Conservation (phyloP, 1,139 yeast species). For the Magnusiomyces tetraspermus region DNA sequence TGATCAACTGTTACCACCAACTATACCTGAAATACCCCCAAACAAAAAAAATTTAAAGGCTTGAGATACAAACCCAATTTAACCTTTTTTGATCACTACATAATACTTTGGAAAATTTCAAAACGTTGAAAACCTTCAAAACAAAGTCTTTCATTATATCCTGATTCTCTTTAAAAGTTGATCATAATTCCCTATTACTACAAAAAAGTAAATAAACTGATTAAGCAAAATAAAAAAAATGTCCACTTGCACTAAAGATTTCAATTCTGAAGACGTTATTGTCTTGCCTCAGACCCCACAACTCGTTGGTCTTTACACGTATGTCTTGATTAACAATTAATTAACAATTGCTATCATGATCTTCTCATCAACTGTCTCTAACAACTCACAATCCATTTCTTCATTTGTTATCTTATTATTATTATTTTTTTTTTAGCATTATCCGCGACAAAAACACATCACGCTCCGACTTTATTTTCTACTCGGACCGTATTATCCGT, state of each 20-base stretch:
- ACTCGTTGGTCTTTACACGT: slow-evolving; percentile 72
- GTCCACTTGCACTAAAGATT: neutral
- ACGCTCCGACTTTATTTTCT: slow-evolving; percentile 89
- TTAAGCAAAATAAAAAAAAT: neutral
- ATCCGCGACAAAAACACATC: slow-evolving; percentile 72
- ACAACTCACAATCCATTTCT: neutral
- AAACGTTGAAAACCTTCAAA: too few species aligned
- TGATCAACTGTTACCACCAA: too few species aligned
- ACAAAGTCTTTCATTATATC: neutral
- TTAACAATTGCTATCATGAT: too few species aligned
- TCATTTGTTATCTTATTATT: neutral
- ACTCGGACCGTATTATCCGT: slow-evolving; percentile 88
- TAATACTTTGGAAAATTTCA: too few species aligned
- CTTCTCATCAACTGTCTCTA: too few species aligned
- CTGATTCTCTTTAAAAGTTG: neutral
- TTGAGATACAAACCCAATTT: too few species aligned
- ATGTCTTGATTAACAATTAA: slow-evolving; percentile 17
- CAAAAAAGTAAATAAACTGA: too few species aligned
- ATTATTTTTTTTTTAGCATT: slow-evolving; percentile 34
- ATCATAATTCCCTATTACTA: neutral
- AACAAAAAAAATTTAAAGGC: too few species aligned
- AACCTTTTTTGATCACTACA: neutral
- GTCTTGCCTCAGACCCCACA: slow-evolving; percentile 83
- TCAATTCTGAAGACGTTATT: slow-evolving; percentile 2
- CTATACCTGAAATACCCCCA: too few species aligned